Conservation (phyloP, 768 basidiomycete genomes). For the Pleurotus tuoliensis region DNA sequence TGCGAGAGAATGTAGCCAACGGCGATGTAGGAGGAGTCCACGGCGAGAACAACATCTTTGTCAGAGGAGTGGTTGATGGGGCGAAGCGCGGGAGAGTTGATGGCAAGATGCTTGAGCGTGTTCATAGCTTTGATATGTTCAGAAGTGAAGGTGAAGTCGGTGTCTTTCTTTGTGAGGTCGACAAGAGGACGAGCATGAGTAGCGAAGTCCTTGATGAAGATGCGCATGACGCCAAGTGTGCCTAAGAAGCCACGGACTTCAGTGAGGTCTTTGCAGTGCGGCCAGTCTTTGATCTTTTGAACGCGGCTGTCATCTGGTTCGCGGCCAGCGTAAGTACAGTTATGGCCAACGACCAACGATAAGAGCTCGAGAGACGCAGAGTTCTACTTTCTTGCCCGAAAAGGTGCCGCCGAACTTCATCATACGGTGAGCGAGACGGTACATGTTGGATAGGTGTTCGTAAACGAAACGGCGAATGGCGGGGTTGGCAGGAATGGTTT, state of each 20-base stretch:
- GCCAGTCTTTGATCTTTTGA: slow-evolving; percentile 25
- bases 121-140: slow-evolving; percentile 6
- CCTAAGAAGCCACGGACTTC: slow-evolving; percentile 26
- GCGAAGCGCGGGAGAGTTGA: slow-evolving; percentile 11
- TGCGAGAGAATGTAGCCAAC: slow-evolving; percentile 37
- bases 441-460: slow-evolving; percentile 10
- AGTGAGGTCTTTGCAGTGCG: slow-evolving; percentile 11
- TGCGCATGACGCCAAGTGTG: slow-evolving; percentile 16
- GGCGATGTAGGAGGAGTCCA: slow-evolving; percentile 30
- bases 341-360: slow-evolving; percentile 23
- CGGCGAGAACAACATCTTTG: slow-evolving; percentile 27
- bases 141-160: slow-evolving; percentile 16
- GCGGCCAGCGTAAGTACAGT: slow-evolving; percentile 27
- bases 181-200: slow-evolving; percentile 17
- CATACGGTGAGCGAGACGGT: slow-evolving; percentile 16
- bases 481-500: no score
- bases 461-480: no score
- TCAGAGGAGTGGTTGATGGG: slow-evolving; percentile 20
- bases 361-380: background rate
- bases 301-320: slow-evolving; percentile 22
- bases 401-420: slow-evolving; percentile 28
- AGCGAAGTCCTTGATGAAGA: slow-evolving; percentile 26
- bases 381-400: slow-evolving; percentile 23
- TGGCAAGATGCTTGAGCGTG: slow-evolving; percentile 7
- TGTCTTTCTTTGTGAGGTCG: slow-evolving; percentile 20